Evolutionary conservation across 805 yeast genomes (phyloP), one percentile per base, ranked within the genome.

Genomic region (Candida glaebosa): DNA sequence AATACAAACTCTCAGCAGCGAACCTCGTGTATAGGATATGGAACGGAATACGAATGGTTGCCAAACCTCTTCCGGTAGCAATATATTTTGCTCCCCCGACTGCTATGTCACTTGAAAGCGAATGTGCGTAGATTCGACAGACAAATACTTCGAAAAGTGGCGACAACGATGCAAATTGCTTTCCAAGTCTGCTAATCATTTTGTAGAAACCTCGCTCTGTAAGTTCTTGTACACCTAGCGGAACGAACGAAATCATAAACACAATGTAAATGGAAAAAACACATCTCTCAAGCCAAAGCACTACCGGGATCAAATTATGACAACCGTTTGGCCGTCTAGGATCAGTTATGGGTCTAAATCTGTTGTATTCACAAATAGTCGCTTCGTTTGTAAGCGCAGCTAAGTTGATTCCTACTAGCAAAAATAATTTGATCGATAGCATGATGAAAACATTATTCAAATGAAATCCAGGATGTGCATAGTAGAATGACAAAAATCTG

Each of bases 51-150:
- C 93, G 78, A 15, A 85, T 78, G 37, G 90, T 84, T 34, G 91
- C 91, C 60, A 85, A 84, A 52, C 93, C 90, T 73, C 95, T 76
- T 61, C 93, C 93, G 14, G 93, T 85, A 32, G 90, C 80, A 57
- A 85, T 83, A 68, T 85, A 85, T 68, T 87, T 81, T 48, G 95
- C 95, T 63, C 93, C 93, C 64, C 95, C 95, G 49, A 84, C 78
- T 39, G 84, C 72, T 63, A 85, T 72, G 67, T 85, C 90, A 56
- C 80, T 81, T 42, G 77, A 65, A 52, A 85, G 66, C 9, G 93
- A 79, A 32, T 84, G 73, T 31, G 91, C 79, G 62, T 85, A 85
- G 48, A 84, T 78, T 64, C 82, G 87, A 63, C 89, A 85, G 45
- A 82, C 87, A 58, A 85, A 85, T 38, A 85, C 89, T 71, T 85